A percentile compares a stretch with the other conserved stretches of the same genome.
Evolutionary conservation across 2,329 filamentous ascomycete genomes (phyloP).

Genomic region (Aspergillus fumigatus): DNA sequence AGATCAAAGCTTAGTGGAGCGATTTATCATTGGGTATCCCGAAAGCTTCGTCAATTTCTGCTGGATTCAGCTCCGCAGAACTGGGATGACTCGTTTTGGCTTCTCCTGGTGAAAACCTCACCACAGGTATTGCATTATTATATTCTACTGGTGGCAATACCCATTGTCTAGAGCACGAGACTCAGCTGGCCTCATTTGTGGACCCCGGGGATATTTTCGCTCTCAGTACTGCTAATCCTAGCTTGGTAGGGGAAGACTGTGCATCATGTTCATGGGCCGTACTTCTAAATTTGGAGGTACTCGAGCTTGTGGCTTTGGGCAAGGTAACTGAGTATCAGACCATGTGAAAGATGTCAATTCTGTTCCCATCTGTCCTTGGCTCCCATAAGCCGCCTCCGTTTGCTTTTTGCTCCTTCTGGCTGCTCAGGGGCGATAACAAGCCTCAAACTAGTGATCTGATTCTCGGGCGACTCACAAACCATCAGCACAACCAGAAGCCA

Average conservation of each 20-base stretch:
- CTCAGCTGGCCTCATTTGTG: not conserved
- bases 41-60: conserved; percentile 8
- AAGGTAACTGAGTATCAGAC: not conserved
- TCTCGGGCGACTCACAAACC: not conserved
- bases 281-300: not conserved
- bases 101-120: not conserved
- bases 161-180: not conserved
- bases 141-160: not conserved
- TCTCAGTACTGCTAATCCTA: not conserved
- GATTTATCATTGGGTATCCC: conserved; percentile 13
- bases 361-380: not conserved
- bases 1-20: conserved; percentile 3
- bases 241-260: not conserved
- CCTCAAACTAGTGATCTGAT: not conserved
- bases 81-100: not conserved
- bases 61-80: not conserved
- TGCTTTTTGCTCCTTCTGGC: not conserved
- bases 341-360: not conserved
- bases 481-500: not conserved
- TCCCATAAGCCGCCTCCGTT: not conserved
- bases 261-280: not conserved
- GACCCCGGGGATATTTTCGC: not conserved
- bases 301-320: not conserved
- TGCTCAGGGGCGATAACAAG: not conserved
- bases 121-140: not conserved